A percentile compares a stretch with the other conserved stretches of the same genome.
Conservation (phyloP, 1,139 yeast species). For the Geotrichum cucujoidarum region DNA sequence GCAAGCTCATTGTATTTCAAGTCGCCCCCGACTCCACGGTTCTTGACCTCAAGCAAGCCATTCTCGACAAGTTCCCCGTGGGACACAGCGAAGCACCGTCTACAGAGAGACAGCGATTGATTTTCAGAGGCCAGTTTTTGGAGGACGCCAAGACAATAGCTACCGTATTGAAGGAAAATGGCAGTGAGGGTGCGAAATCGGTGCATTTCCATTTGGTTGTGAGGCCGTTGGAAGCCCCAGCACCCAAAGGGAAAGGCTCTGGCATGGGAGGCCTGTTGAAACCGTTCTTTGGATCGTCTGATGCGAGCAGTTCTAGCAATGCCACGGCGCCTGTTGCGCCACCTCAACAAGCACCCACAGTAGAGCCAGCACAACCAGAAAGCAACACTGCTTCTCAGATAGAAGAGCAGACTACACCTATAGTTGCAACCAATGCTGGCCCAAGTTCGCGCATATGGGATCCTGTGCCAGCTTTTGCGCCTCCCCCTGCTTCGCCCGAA, state of each 20-base stretch:
- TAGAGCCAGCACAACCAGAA: not conserved
- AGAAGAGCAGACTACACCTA: not conserved
- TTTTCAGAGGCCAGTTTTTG: slow-evolving; percentile 18
- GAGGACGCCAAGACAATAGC: slow-evolving; percentile 8
- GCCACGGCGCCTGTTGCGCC: not conserved
- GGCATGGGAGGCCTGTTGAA: not conserved
- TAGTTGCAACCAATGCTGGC: not conserved
- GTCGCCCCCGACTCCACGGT: slow-evolving; percentile 8
- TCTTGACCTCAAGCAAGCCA: slow-evolving; percentile 2
- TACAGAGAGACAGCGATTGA: slow-evolving; percentile 18
- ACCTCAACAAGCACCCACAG: not conserved
- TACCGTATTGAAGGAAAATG: slow-evolving; percentile 7
- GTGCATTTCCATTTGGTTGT: slow-evolving; percentile 18
- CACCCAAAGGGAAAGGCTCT: not conserved
- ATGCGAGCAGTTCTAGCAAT: not conserved
- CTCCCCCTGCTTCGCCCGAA: not conserved
- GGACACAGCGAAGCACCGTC: slow-evolving; percentile 8
- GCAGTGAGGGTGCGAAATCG: slow-evolving; percentile 5
- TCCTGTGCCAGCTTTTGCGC: not conserved
- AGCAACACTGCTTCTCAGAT: not conserved
- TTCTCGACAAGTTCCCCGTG: slow-evolving; percentile 7
- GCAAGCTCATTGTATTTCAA: slow-evolving; percentile 4
- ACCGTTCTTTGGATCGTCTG: not conserved
- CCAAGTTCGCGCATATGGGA: not conserved
- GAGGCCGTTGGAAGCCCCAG: slow-evolving; percentile 8